Percentiles rank a stretch among this genome's conserved stretches.
Evolutionary conservation across 2,329 filamentous ascomycete species (phyloP).

Genomic region (Fusarium secorum): DNA sequence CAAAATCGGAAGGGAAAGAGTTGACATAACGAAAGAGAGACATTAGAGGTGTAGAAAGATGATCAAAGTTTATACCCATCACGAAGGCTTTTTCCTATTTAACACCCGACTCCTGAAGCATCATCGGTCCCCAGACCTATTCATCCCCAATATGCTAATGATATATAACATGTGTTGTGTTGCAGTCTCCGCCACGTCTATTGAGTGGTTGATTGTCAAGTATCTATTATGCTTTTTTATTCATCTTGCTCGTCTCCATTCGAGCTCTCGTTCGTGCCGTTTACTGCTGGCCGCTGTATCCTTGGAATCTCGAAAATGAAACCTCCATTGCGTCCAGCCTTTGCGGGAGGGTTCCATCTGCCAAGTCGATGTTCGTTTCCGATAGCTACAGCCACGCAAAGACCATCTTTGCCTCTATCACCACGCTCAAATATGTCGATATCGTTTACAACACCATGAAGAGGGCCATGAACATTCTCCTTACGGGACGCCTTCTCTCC

Average conservation of each 20-base stretch:
- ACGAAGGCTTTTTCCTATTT: slow-evolving; percentile 12
- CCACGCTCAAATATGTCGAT: slow-evolving; percentile 88
- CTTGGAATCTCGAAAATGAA: slow-evolving; percentile 83
- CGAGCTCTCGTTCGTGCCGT: slow-evolving; percentile 45
- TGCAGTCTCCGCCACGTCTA: slow-evolving; percentile 34
- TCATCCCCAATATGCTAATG: slow-evolving; percentile 16
- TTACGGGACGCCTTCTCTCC: slow-evolving; percentile 37
- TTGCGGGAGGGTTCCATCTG: slow-evolving; percentile 73
- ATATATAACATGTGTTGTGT: slow-evolving; percentile 21
- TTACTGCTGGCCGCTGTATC: slow-evolving; percentile 45
- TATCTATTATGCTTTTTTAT: slow-evolving; percentile 39
- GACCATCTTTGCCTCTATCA: slow-evolving; percentile 75
- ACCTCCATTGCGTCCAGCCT: slow-evolving; percentile 77
- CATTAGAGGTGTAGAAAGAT: slow-evolving; percentile 20
- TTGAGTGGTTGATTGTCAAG: slow-evolving; percentile 30
- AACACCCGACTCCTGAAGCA: slow-evolving; percentile 22
- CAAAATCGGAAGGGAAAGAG: slow-evolving; percentile 1
- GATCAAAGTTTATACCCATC: slow-evolving; percentile 28
- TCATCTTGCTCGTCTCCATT: slow-evolving; percentile 36
- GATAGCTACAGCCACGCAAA: slow-evolving; percentile 86
- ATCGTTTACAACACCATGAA: slow-evolving; percentile 86
- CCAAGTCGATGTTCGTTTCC: slow-evolving; percentile 88
- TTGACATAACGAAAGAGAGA: not conserved
- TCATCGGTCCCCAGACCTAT: not conserved
- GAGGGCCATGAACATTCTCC: slow-evolving; percentile 45